Evolutionary conservation across 352 stramenopile genomes (phyloP), one percentile per base, ranked within the genome.

Genomic region (Phytopythium aichiense): DNA sequence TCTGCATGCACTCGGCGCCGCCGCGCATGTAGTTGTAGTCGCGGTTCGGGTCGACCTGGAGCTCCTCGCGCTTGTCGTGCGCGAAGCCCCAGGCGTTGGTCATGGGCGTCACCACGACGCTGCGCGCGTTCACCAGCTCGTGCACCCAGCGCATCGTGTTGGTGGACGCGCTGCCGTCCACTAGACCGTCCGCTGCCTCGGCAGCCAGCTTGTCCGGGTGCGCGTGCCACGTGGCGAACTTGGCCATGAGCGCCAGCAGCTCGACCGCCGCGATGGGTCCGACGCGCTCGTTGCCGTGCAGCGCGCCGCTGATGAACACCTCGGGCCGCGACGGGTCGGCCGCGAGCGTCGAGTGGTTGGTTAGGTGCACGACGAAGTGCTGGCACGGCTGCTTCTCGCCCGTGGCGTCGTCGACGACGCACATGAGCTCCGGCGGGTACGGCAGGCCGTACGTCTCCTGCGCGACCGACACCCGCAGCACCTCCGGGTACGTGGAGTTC

Each of bases 21-120:
- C 68, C 61, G 25, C 91, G 79, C 84, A 98, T 95, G 72, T 98
- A 99, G 56, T 98, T 97, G 80, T 99, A 99, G 72, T 99, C 97
- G 37, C 97, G 88, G 72, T 99, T 99, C 30, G 97, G 96, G 73
- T 99, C 97, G 25, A 99, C 71, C 0, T 55, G 50, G 7, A 84
- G 66, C 72, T 99, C 97, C 35, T 84, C 75, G 33, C 96, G 82
- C 48, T 65, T 56, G 65, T 96, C 75, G 38, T 87, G 76, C 20
- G 77, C 78, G 73, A 98, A 98, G 20, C 97, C 97, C 50, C 96
- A 84, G 12, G 95, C 89, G 63, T 99, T 99, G 23, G 96, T 96
- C 68, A 95, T 98, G 33, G 96, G 95, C 59, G 90, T 91, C 62
- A 94, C 64, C 51, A 89, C 71, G 23, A 96, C 68, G 58, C 83